Evolutionary conservation across 208 protist genomes (phyloP).

Genomic region (Acanthamoeba royreba): DNA sequence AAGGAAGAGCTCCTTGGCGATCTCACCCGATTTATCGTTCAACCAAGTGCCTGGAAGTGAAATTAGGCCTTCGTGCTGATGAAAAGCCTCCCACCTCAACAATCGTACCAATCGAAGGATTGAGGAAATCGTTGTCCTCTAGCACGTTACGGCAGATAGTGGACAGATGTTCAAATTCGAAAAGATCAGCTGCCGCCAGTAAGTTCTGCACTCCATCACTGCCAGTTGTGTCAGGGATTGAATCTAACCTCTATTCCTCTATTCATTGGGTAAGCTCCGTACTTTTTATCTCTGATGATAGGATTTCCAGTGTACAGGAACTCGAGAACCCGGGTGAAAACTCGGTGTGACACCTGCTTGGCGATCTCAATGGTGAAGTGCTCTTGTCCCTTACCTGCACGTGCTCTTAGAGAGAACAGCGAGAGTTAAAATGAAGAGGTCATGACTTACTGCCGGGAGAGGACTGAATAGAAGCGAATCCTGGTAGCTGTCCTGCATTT

Average conservation of each 20-base stretch:
- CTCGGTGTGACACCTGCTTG: not conserved
- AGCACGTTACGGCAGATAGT: constrained; percentile 52
- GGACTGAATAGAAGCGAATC: not conserved
- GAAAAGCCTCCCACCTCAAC: not conserved
- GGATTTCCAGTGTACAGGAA: constrained; percentile 55
- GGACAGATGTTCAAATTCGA: not conserved
- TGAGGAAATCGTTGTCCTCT: constrained; percentile 46
- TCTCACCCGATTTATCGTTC: constrained; percentile 39
- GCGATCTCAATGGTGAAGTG: not conserved
- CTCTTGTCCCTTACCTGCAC: not conserved
- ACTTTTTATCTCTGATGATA: not conserved
- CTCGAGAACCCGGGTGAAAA: constrained; percentile 31
- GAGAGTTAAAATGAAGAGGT: not conserved
- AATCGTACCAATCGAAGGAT: constrained; percentile 44
- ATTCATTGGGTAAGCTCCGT: not conserved
- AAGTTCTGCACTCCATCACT: not conserved
- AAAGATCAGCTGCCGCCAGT: not conserved
- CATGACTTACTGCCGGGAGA: not conserved
- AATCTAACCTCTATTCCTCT: not conserved
- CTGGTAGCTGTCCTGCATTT: not conserved
- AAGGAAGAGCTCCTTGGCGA: constrained; percentile 47
- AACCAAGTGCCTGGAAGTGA: constrained; percentile 44
- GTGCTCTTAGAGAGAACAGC: no score
- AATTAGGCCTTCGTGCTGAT: no score
- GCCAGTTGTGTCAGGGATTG: not conserved